Evolutionary conservation across 495 filamentous ascomycete species (phyloP).

Genomic region (Annulohypoxylon nitens): DNA sequence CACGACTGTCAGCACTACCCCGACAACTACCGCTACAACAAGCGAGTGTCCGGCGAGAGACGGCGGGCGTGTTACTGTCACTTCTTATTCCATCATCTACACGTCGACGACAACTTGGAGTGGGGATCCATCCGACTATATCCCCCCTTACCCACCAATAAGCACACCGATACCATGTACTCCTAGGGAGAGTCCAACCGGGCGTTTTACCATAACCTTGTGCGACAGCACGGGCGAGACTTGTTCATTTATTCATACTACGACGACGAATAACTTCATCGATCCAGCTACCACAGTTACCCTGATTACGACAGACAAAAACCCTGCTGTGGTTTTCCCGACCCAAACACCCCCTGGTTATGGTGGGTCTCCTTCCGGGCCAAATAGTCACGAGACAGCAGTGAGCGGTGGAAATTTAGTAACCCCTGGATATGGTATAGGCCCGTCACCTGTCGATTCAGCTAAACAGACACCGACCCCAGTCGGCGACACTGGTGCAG

Average conservation of each 20-base stretch:
- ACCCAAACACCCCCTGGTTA: slow-evolving; percentile 57
- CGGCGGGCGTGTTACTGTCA: slow-evolving; percentile 38
- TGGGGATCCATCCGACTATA: slow-evolving; percentile 59
- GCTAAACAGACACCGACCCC: slow-evolving; percentile 38
- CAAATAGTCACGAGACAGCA: slow-evolving; percentile 46
- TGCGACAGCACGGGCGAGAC: slow-evolving; percentile 50
- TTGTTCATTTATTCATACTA: slow-evolving; percentile 49
- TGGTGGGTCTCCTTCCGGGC: slow-evolving; percentile 52
- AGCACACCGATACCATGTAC: slow-evolving; percentile 52
- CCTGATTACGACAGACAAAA: slow-evolving; percentile 63
- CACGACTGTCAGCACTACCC: slow-evolving; percentile 21
- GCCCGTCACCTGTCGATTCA: slow-evolving; percentile 21
- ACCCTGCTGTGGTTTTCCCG: slow-evolving; percentile 61
- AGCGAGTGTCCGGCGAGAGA: slow-evolving; percentile 42
- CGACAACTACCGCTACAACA: slow-evolving; percentile 27
- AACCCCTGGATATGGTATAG: slow-evolving; percentile 53
- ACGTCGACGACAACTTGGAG: slow-evolving; percentile 61
- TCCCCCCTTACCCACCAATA: slow-evolving; percentile 57
- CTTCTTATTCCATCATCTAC: slow-evolving; percentile 57
- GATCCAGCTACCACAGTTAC: slow-evolving; percentile 49
- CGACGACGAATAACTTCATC: slow-evolving; percentile 46
- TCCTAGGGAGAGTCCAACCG: slow-evolving; percentile 45
- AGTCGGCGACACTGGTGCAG: background rate
- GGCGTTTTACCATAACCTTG: slow-evolving; percentile 55
- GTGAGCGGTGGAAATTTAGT: slow-evolving; percentile 23